Evolutionary conservation across 2,329 filamentous ascomycete species (phyloP).

Genomic region (Ascochyta lentis): DNA sequence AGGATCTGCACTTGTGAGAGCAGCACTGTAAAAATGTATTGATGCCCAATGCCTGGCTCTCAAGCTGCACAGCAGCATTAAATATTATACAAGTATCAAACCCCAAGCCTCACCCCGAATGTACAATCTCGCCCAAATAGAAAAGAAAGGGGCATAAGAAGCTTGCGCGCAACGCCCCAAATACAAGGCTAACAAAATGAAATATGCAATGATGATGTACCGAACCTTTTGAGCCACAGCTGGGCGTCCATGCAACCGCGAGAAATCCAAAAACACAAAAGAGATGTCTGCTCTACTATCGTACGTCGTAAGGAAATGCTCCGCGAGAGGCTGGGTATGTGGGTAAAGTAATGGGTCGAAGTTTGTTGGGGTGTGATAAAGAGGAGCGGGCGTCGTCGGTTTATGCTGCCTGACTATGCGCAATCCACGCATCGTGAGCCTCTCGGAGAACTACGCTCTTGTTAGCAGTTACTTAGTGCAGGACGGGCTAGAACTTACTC

Average conservation of each 20-base stretch:
- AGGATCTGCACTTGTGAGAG: not conserved
- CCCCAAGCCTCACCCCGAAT: slow-evolving; percentile 7
- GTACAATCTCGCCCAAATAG: slow-evolving; percentile 15
- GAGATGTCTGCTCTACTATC: slow-evolving; percentile 18
- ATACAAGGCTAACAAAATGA: slow-evolving; percentile 3
- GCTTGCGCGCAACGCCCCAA: not conserved
- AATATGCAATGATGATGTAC: slow-evolving; percentile 16
- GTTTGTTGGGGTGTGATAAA: not conserved
- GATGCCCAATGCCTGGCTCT: not conserved
- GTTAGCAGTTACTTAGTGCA: slow-evolving; percentile 19
- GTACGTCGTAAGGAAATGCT: slow-evolving; percentile 18
- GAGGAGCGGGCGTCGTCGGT: not conserved
- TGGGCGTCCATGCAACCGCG: slow-evolving; percentile 14
- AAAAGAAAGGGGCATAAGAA: slow-evolving; percentile 20
- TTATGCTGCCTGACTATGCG: slow-evolving; percentile 38
- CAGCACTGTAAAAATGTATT: not conserved
- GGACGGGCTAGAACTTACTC: slow-evolving; percentile 30
- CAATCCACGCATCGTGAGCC: slow-evolving; percentile 48
- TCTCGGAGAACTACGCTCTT: slow-evolving; percentile 40
- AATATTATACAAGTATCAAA: slow-evolving; percentile 34
- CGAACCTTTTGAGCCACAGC: slow-evolving; percentile 15
- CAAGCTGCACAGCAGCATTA: slow-evolving; percentile 33
- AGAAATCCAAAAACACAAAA: slow-evolving; percentile 11
- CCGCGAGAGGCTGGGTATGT: slow-evolving; percentile 14
- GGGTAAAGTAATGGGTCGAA: not conserved